Base-by-base conservation (phyloP, 2,329 filamentous ascomycete genomes). In the Arthrobotrys musiformis region DNA sequence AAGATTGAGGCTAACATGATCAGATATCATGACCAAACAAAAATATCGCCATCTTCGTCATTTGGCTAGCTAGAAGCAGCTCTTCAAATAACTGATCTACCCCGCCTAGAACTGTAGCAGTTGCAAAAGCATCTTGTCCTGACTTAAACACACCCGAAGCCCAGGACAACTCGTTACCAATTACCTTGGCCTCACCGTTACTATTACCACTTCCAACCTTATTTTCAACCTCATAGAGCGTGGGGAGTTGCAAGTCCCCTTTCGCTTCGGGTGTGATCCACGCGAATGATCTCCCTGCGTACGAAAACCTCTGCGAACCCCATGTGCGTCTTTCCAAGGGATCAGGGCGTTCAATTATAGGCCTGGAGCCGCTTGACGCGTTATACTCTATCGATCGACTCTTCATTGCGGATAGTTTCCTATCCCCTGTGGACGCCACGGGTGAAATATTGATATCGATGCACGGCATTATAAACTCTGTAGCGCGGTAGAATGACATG, bases 31-130 rank as follows among this genome's bases (percentile, higher is more conserved):
- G 58, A 3, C 58, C 60, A 11, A 72, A 72, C 15, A 72, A 26
- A 40, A 72, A 64, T 4, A 72, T 52, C 6, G 68, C 68, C 35
- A 72, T n/a, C 19, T 72, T 72, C 15, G 68, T 50, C 60, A 72
- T 72, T 11, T 72, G 68, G 33, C 58, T 64, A 0, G 58, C 68
- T 3, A 72, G 7, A 15, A 72, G 30, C 1, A 72, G 13, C 37
- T 72, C 60, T 13, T 63, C 60, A 40, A 72, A 72, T 22, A 64
- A 26, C 40, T 72, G 68, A 37, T 58, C 68, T n/a, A 58, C 17
- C 4, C 35, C 46, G 15, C 58, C 60, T 4, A 46, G 24, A 37
- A 72, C 50, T 42, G 52, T 52, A n/a, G 58, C 48, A 22, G 48
- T 40, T 6, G 60, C 56, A 22, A 15, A 15, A n/a, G 17, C 17